Evolutionary conservation across 371 early-diverging fungal genomes (phyloP).

Genomic region (Blakeslea trispora): DNA sequence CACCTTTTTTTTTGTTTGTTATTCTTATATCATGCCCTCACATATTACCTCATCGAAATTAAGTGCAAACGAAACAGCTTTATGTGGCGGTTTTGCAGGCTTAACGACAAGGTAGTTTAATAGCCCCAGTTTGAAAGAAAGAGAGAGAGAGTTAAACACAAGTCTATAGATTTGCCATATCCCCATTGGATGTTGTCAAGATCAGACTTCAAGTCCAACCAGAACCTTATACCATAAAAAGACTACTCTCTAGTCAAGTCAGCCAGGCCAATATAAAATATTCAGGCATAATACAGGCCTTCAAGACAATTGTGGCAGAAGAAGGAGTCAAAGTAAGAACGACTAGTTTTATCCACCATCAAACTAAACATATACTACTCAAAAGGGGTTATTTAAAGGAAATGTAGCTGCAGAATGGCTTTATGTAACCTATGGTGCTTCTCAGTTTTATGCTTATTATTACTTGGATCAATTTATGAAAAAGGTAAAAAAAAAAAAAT

Average conservation of each 20-base stretch:
- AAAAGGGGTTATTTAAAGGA: slow-evolving; percentile 86
- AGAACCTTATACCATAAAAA: slow-evolving; percentile 10
- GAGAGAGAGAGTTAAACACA: too few relatives aligned
- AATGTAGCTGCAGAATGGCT: slow-evolving; percentile 85
- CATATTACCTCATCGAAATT: slow-evolving; percentile 42
- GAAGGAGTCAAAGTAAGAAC: slow-evolving; percentile 64
- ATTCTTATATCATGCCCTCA: slow-evolving; percentile 21
- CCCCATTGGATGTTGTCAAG: slow-evolving; percentile 92
- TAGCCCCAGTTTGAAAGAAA: too few relatives aligned
- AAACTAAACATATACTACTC: too few relatives aligned
- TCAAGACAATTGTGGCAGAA: slow-evolving; percentile 55
- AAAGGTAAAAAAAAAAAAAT: slow-evolving; percentile 11
- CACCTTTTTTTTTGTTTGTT: slow-evolving; percentile 1
- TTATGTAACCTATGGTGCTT: slow-evolving; percentile 85
- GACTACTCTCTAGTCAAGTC: neutral
- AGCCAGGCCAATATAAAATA: slow-evolving; percentile 40
- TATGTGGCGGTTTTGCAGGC: slow-evolving; percentile 68
- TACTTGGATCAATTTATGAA: slow-evolving; percentile 40
- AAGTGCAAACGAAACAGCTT: slow-evolving; percentile 53
- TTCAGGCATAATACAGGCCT: slow-evolving; percentile 50
- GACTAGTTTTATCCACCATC: too few relatives aligned
- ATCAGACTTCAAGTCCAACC: slow-evolving; percentile 74
- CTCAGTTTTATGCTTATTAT: slow-evolving; percentile 77
- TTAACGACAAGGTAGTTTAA: slow-evolving; percentile 53
- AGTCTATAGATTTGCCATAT: slow-evolving; percentile 57